Conservation (phyloP, 2,329 filamentous ascomycete species). For the Sarocladiaceae sp. region DNA sequence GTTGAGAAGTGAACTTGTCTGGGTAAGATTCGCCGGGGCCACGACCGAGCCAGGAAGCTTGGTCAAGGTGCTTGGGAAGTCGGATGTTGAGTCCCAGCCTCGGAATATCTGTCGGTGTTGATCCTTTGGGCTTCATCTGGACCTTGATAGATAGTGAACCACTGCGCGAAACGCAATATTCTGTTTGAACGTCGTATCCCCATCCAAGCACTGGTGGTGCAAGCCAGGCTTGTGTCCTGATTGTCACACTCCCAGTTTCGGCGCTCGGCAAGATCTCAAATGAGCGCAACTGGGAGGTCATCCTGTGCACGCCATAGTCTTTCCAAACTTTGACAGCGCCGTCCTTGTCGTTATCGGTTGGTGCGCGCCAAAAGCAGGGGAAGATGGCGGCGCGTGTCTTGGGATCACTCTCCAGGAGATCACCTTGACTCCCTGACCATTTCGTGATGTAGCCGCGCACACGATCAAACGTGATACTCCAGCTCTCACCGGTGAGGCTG, state of each 20-base stretch:
- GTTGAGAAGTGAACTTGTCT: constrained; percentile 53
- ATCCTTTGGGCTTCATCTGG: constrained; percentile 37
- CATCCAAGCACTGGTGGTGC: constrained; percentile 57
- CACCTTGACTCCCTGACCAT: constrained; percentile 30
- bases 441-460: constrained; percentile 34
- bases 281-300: constrained; percentile 40
- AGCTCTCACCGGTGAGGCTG: constrained; percentile 19
- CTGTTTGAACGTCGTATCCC: constrained; percentile 42
- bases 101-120: constrained; percentile 49
- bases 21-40: constrained; percentile 59
- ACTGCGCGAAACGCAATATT: constrained; percentile 42
- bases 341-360: constrained; percentile 55
- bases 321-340: constrained; percentile 40
- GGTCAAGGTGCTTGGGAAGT: constrained; percentile 38
- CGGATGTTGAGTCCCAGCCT: constrained; percentile 55
- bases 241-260: constrained; percentile 24
- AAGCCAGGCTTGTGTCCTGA: constrained; percentile 46
- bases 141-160: constrained; percentile 41
- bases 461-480: constrained; percentile 37
- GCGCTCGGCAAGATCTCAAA: constrained; percentile 31
- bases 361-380: constrained; percentile 55
- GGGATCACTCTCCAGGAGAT: constrained; percentile 30
- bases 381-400: constrained; percentile 29
- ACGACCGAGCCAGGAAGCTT: constrained; percentile 53
- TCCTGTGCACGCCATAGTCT: constrained; percentile 39